These are phyloP conservation scores for Clavariopsis aquatica DNA, from an alignment of 495 filamentous ascomycete species.

Conservation along the genomic window DNA sequence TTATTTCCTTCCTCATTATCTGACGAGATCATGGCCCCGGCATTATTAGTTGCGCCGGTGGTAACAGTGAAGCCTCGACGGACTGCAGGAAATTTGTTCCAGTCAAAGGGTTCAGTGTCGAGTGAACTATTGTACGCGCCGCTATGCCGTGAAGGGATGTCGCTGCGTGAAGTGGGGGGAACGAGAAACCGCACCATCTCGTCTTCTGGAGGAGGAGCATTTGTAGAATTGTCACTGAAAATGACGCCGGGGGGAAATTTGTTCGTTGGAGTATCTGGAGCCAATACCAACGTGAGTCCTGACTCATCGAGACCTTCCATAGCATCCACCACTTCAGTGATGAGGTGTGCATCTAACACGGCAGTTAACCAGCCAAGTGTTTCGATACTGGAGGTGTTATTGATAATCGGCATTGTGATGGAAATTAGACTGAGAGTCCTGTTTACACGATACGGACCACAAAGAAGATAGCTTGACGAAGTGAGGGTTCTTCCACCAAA, in stretches of 20 bases:
- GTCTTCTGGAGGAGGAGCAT: conserved; percentile 19
- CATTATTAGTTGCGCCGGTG: conserved; percentile 56
- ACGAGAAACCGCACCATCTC: conserved; percentile 49
- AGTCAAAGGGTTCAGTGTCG: conserved; percentile 55
- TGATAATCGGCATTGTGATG: conserved; percentile 71
- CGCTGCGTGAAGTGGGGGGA: conserved; percentile 39
- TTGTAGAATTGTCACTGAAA: conserved; percentile 24
- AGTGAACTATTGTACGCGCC: conserved; percentile 48
- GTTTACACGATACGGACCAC: conserved; percentile 72
- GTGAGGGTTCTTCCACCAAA: conserved; percentile 57
- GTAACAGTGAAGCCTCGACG: conserved; percentile 53
- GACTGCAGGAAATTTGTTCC: conserved; percentile 59
- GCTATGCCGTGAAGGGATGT: conserved; percentile 51
- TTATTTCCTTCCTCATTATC: conserved; percentile 64
- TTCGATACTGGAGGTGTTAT: conserved; percentile 57
- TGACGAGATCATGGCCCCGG: conserved; percentile 64
- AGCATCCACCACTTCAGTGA: conserved; percentile 60
- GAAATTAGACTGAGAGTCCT: conserved; percentile 73
- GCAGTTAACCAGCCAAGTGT: conserved; percentile 77
- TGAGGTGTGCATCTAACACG: conserved; percentile 61
- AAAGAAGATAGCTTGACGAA: conserved; percentile 55
- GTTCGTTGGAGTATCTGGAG: conserved; percentile 64
- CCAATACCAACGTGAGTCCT: conserved; percentile 67
- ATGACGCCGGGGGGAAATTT: conserved; percentile 53
- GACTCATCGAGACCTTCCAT: conserved; percentile 67